Evolutionary conservation across 169 alveolate genomes (phyloP).

Genomic region (Plasmodium vivax): DNA sequence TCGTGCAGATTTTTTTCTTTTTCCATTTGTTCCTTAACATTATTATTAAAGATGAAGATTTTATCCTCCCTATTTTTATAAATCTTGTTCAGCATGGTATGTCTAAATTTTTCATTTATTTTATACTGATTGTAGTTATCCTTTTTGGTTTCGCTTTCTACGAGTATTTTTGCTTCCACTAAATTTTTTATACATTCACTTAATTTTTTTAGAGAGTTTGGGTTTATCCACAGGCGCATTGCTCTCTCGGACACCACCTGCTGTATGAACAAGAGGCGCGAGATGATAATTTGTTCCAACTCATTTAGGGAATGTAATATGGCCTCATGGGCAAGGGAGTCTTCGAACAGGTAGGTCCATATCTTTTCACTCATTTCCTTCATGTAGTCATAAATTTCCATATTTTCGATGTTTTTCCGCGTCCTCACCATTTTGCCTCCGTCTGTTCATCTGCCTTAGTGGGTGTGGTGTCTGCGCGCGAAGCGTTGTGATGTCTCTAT

Average conservation of each 20-base stretch:
- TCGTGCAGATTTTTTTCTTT: constrained; percentile 54
- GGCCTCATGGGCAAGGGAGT: constrained; percentile 75
- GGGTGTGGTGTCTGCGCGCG: neutral
- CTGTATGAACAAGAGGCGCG: constrained; percentile 82
- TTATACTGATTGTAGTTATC: constrained; percentile 69
- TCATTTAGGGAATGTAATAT: constrained; percentile 84
- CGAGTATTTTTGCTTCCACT: constrained; percentile 63
- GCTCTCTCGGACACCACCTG: constrained; percentile 90
- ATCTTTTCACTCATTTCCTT: constrained; percentile 56
- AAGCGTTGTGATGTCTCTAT: too few species aligned
- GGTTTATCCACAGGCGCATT: constrained; percentile 86
- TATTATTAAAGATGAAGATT: constrained; percentile 53
- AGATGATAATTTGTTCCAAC: constrained; percentile 83
- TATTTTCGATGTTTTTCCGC: constrained; percentile 66
- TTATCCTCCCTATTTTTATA: constrained; percentile 37
- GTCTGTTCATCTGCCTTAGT: neutral
- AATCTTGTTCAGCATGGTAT: constrained; percentile 62
- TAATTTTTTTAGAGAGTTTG: constrained; percentile 80
- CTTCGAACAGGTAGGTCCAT: constrained; percentile 72
- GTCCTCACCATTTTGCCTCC: constrained; percentile 56
- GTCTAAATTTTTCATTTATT: constrained; percentile 61
- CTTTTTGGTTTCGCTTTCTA: constrained; percentile 66
- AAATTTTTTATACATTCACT: constrained; percentile 76
- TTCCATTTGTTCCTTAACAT: constrained; percentile 45
- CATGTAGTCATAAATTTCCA: constrained; percentile 74